Base-by-base conservation (phyloP, 805 yeast genomes). In the Hanseniaspora guilliermondii region DNA sequence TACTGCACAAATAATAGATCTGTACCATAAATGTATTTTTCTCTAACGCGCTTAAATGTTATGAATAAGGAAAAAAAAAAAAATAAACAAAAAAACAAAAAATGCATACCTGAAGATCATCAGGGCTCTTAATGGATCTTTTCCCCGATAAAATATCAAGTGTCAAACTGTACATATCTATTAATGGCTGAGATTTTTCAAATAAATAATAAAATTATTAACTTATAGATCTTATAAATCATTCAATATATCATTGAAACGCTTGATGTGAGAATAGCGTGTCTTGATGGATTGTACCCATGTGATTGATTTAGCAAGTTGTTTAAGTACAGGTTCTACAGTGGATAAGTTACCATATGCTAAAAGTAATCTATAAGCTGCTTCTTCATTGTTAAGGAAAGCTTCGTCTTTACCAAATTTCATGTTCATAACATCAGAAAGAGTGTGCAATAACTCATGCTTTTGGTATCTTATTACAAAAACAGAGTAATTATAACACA, bases 301-400 rank as follows among this genome's bases (percentile, higher is more conserved):
- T 5, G 59, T 37, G 3, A 68, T 59, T 1, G 68, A 64, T n/a
- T 53, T 56, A 2, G 69, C 66, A 53, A 62, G 64, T 30, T 65
- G 65, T 38, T 55, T 64, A 32, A 65, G 57, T 1, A 66, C 55
- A 1, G 65, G 61, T 38, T 70, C 70, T 1, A 68, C 59, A 5
- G 66, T 64, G 19, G 75, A 61, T 37, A 80, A 58, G 47, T 86
- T 85, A 3, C 93, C 94, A 56, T 72, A 74, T 0, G 84, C 80
- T 25, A 85, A 71, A 11, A 75, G 58, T 22, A 80, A 59, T 62
- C 95, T 73, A 64, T 85, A 86, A 0, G 80, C 77, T 2, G 88
- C 78, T 65, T 86, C 95, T 39, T 79, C 75, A 38, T 76, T 76
- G 0, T 68, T 61, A 36, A 62, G 64, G 30, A 62, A 62, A 2